Base-by-base conservation (phyloP, 495 filamentous ascomycete genomes). In the Thermochaetoides thermophila region DNA sequence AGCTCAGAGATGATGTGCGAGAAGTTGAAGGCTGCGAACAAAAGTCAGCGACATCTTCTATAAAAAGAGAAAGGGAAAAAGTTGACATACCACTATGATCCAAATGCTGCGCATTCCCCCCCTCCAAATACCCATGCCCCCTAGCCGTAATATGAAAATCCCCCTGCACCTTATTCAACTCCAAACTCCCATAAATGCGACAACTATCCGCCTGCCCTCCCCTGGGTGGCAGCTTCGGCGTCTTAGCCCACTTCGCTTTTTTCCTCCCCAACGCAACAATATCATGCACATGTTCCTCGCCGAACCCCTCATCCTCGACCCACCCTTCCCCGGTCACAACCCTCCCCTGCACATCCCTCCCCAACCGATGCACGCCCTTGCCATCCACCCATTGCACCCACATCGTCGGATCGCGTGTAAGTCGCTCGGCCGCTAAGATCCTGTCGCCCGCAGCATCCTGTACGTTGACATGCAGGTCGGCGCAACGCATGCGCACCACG, bases 141-240 rank as follows among this genome's bases (percentile, higher is more conserved):
- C 85, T 57, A 2, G 91, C 91, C 9, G 87, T 99, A 45, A 99
- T 91, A 49, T 99, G 89, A 50, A 99, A 96, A 57, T 99, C 87
- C 0, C 91, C 89, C 55, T 93, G 86, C 30, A 99, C 89, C 56
- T 89, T 92, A 48, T 96, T 95, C 26, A 86, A 68, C 50, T 89
- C 81, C 44, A 99, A 56, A 39, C 75, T 87, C 1, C 89, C 89
- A 49, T 71, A 99, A 31, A 99, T 76, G 23, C 89, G 67, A 59
- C 89, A 99, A 61, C 60, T 84, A 60, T 61, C 66, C 25, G 37
- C 42, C 38, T 44, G 42, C 1, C 67, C 56, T 35, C 78, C 62
- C 44, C 69, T 64, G n/a, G n/a, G n/a, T n/a, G n/a, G n/a, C 38
- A 86, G 41, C 35, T 61, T 63, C 10, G 84, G 84, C 5, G 76